Evolutionary conservation across 345 rosid species (phyloP), one percentile per base, ranked within the genome.

Genomic region (Gossypium stocksii): DNA sequence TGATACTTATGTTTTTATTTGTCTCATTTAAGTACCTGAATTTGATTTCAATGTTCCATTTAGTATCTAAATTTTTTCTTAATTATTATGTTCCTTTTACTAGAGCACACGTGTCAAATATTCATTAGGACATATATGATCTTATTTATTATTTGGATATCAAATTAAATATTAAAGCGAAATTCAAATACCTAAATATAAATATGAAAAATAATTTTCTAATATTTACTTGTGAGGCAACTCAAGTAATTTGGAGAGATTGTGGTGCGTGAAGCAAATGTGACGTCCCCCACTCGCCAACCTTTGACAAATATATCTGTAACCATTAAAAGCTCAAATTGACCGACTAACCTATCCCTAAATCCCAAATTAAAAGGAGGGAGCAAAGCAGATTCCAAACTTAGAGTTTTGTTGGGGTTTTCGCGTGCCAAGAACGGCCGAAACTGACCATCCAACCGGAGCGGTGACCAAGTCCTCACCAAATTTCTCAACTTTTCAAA

Each of bases 241-340:
- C 38, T 34, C 5, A 34, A 11, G 9, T 10, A 61, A 61, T 13
- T 62, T 62, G 23, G 6, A 38, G 48, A 34, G 46, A 16, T 49
- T 51, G 45, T 59, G 60, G 52, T 46, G 20, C 72, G 72, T 52
- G 73, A 52, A 70, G 27, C 43, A 25, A 51, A 29, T 70, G 46
- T 25, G 73, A 16, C 43, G 46, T 27, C 15, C 48, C 61, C 48
- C 4, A 3, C 34, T 29, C 38, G 38, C 38, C 38, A 4, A 34
- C 38, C 38, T 34, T 34, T 4, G 7, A 58, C 62, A 34, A 70
- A 49, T 2, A 15, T 49, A 49, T 49, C 17, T 3, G 8, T 16
- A 49, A 25, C 44, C 45, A 70, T 25, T 25, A 29, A 17, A 52
- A 53, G 52, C 19, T 22, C n/a, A 16, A 16, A 53, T 41, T 20